These are phyloP conservation scores for Aspergillus flavus DNA, from an alignment of 2,329 filamentous ascomycete species.

Conservation along the genomic window DNA sequence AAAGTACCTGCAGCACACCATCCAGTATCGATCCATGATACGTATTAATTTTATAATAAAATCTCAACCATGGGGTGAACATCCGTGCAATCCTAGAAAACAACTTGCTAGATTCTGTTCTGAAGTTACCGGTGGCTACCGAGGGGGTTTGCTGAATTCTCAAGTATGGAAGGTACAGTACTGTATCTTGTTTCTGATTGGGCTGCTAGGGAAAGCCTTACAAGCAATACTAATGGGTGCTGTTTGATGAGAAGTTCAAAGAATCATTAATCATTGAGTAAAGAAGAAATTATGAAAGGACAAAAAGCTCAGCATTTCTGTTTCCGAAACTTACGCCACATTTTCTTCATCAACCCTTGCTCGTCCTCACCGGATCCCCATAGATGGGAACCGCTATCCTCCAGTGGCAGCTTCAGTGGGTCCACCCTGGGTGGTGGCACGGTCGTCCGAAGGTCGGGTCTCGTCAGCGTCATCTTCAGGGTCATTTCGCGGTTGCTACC, in stretches of 20 bases:
- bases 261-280: background rate
- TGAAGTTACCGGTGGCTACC: background rate
- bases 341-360: slow-evolving; percentile 44
- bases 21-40: background rate
- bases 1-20: background rate
- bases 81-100: background rate
- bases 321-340: slow-evolving; percentile 47
- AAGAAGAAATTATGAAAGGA: background rate
- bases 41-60: background rate
- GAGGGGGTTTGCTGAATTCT: background rate
- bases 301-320: slow-evolving; percentile 18
- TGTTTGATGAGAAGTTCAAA: background rate
- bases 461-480: slow-evolving; percentile 89
- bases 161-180: background rate
- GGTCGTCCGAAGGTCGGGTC: slow-evolving; percentile 72
- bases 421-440: slow-evolving; percentile 64
- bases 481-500: slow-evolving; percentile 86
- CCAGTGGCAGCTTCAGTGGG: slow-evolving; percentile 54
- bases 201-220: background rate
- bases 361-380: slow-evolving; percentile 48
- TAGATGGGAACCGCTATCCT: slow-evolving; percentile 45
- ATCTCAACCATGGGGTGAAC: background rate
- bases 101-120: background rate
- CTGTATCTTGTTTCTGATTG: background rate
- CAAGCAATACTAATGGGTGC: background rate